Evolutionary conservation across 2,329 filamentous ascomycete genomes (phyloP), one percentile per base, ranked within the genome.

Genomic region (Elsinoe australis): DNA sequence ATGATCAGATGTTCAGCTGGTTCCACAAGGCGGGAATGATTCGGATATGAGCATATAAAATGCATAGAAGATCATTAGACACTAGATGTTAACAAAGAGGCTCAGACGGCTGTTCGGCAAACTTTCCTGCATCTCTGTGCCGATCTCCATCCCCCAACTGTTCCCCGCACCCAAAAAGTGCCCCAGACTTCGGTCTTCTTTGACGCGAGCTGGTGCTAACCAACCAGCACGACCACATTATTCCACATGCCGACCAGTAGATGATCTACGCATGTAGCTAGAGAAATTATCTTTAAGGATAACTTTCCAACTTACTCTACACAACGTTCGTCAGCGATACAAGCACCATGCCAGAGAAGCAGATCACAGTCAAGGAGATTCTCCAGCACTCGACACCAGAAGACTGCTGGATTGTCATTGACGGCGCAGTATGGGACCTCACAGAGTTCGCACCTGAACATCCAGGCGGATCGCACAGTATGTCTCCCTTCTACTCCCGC

Each of bases 341-440:
- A 14, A 5, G 4, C 32, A 36, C 7, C 6, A 48, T 48, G 45
- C 10, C 21, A 5, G 45, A 36, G 1, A 26, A 31, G n/a, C 14
- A 21, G 8, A 19, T 48, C 17, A 38, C 59, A 2, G 59, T 63
- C 10, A 54, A 56, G 4, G 62, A 64, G 44, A 53, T 64, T 19
- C 53, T 55, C 18, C 63, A 63, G 42, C 61, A 65, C 39, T 55
- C 61, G 33, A 55, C 56, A 4, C 51, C 60, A 4, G 59, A 62
- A 28, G 59, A 65, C 47, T 71, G 68, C 56, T 87, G 83, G 83
- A 75, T 85, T 51, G 80, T 83, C 14, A 74, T 86, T 17, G 75
- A 85, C 60, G 74, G 75, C 36, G 74, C 76, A 56, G 79, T 85
- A 21, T 85, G 80, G 67, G 79, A 86, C 61, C 65, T 86, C 35